Conservation (phyloP, 768 basidiomycete genomes). For the Infundibulicybe gibba region DNA sequence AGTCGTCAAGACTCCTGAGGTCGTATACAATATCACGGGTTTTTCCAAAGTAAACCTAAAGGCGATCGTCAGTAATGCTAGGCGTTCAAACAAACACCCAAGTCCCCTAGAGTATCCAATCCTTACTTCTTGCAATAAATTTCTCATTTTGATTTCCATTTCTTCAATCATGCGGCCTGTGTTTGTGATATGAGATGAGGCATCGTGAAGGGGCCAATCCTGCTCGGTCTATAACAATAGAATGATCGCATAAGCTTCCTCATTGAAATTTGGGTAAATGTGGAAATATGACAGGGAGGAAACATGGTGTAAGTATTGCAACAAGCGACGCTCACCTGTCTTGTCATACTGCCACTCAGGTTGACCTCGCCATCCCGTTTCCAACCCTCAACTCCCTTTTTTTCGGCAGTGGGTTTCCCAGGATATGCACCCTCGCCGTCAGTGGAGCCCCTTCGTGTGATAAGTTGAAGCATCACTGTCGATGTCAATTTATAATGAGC, state of each 20-base stretch:
- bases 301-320: too few relatives aligned
- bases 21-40: conserved; percentile 94
- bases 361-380: conserved; percentile 74
- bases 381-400: conserved; percentile 36
- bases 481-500: conserved; percentile 98
- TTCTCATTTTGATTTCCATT: conserved; percentile 99
- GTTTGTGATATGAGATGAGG: conserved; percentile 86
- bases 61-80: too few relatives aligned
- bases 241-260: neutral
- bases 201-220: conserved; percentile 79
- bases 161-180: conserved; percentile 97
- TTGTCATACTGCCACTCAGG: conserved; percentile 94
- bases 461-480: conserved; percentile 92
- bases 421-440: conserved; percentile 23
- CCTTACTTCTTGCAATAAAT: conserved; percentile 80
- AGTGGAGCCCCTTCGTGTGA: conserved; percentile 41
- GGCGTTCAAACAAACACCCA: too few relatives aligned
- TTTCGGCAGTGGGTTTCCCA: conserved; percentile 28
- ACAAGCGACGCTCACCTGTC: conserved; percentile 64
- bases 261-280: neutral
- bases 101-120: neutral
- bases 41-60: conserved; percentile 97
- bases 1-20: conserved; percentile 81
- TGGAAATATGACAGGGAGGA: conserved; percentile 4
- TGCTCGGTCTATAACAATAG: conserved; percentile 62